These are phyloP conservation scores for Phoenix roebelenii DNA, from an alignment of 176 grass and related monocot genomes.

Conservation along the genomic window DNA sequence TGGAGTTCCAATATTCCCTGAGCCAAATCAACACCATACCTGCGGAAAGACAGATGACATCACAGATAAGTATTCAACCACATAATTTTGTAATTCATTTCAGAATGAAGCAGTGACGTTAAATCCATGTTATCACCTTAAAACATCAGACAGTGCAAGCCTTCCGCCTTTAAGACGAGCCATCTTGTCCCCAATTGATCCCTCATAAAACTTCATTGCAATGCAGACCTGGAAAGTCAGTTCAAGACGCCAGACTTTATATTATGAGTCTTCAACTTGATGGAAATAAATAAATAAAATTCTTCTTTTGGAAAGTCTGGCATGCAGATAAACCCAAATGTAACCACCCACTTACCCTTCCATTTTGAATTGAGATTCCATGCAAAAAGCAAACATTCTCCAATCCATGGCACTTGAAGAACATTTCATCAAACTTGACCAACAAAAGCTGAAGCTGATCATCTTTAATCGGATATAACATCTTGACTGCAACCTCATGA, in stretches of 20 bases:
- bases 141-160: conserved; percentile 67
- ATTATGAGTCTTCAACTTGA: too few species aligned
- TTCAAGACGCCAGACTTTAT: not conserved
- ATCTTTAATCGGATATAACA: conserved; percentile 77
- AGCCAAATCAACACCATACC: conserved; percentile 79
- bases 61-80: not conserved
- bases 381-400: conserved; percentile 57
- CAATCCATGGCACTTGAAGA: conserved; percentile 60
- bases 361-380: conserved; percentile 77
- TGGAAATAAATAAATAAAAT: too few species aligned
- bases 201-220: conserved; percentile 94
- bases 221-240: conserved; percentile 65
- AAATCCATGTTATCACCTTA: conserved; percentile 37
- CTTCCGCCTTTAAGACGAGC: conserved; percentile 77
- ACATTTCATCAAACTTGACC: conserved; percentile 69
- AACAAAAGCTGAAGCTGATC: conserved; percentile 74
- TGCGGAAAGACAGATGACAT: conserved; percentile 20
- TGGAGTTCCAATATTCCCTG: conserved; percentile 70
- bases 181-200: conserved; percentile 89
- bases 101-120: too few species aligned
- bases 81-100: too few species aligned
- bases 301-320: too few species aligned
- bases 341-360: conserved; percentile 43
- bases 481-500: conserved; percentile 92
- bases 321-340: too few species aligned